Percentiles rank a stretch among this genome's conserved stretches.
Conservation (phyloP, 2,329 filamentous ascomycete species). For the Exophiala oligosperma region DNA sequence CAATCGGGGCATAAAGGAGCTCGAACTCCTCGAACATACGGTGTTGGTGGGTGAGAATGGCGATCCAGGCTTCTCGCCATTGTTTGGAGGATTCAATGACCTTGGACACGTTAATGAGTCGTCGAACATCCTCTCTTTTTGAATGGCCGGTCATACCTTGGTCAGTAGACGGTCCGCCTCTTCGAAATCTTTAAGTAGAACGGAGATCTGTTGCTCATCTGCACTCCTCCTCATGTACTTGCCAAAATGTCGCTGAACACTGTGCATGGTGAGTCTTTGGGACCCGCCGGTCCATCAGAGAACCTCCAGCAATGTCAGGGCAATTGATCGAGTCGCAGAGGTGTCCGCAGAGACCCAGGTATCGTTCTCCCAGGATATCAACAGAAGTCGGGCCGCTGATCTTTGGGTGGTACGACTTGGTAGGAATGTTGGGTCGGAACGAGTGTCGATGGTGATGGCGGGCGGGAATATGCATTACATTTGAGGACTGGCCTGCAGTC, state of each 20-base stretch:
- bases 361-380: not conserved
- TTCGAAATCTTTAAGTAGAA: conserved; percentile 76
- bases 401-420: not conserved
- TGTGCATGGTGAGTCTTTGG: conserved; percentile 57
- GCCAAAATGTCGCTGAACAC: conserved; percentile 73
- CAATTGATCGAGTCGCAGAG: not conserved
- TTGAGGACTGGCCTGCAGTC: not conserved
- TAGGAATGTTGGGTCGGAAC: not conserved
- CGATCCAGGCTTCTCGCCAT: conserved; percentile 78
- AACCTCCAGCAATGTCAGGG: not conserved
- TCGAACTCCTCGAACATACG: conserved; percentile 68
- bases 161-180: conserved; percentile 73
- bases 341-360: not conserved
- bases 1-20: conserved; percentile 73
- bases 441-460: not conserved
- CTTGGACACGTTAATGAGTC: conserved; percentile 43
- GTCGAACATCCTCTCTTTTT: not conserved
- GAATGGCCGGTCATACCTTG: conserved; percentile 54
- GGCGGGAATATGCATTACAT: not conserved
- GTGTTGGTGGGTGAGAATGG: conserved; percentile 68
- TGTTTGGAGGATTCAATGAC: conserved; percentile 72
- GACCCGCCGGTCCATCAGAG: conserved; percentile 11
- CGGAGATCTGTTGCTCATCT: conserved; percentile 73
- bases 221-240: conserved; percentile 69
- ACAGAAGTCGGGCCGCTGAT: not conserved